Evolutionary conservation across 495 filamentous ascomycete species (phyloP).

Genomic region (Penicillium goetzii): DNA sequence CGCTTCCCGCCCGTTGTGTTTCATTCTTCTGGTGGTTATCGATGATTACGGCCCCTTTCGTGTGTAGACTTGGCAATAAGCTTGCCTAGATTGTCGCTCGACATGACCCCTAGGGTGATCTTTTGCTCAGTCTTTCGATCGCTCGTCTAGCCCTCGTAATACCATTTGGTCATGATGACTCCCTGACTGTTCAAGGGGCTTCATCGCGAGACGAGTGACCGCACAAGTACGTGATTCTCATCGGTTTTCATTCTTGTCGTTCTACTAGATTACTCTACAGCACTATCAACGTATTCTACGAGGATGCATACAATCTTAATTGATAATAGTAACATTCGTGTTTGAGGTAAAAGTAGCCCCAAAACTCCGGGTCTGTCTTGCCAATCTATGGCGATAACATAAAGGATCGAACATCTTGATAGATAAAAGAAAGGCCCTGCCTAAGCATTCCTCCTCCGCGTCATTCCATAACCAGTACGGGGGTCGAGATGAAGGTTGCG

Average conservation of each 20-base stretch:
- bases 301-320: background rate
- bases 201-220: background rate
- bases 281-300: background rate
- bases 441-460: conserved; percentile 16
- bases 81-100: background rate
- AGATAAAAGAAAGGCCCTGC: conserved; percentile 28
- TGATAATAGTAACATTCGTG: conserved; percentile 4
- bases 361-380: conserved; percentile 23
- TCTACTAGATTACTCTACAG: background rate
- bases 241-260: background rate
- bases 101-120: background rate
- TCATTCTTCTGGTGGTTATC: background rate
- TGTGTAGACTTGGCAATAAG: background rate
- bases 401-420: conserved; percentile 18
- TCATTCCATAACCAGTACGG: conserved; percentile 20
- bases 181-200: background rate
- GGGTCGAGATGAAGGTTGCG: conserved; percentile 4
- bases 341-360: conserved; percentile 36
- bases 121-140: background rate
- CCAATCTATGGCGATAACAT: conserved; percentile 27
- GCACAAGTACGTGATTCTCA: background rate
- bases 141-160: background rate
- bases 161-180: background rate
- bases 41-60: background rate
- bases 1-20: background rate